Percentiles rank a stretch among this genome's conserved stretches.
phyloP scores from a whole-genome alignment of 768 basidiomycete species.

The Naganishia randhawae region DNA sequence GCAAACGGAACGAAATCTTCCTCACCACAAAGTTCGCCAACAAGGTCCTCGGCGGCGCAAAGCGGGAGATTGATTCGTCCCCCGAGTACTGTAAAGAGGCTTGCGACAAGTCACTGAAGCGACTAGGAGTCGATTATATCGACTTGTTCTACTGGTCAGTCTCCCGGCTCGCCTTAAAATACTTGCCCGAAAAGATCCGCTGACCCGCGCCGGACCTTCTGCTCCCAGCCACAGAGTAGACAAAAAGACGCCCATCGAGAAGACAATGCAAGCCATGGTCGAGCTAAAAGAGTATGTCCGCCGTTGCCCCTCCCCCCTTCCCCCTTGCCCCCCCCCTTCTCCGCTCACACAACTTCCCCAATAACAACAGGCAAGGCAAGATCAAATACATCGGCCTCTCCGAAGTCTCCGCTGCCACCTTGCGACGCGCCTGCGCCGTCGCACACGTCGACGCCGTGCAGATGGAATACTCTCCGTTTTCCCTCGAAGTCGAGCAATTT shows the following conservation, averaged over 20 bases:
- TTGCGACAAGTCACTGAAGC: conserved; percentile 33
- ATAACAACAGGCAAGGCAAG: conserved; percentile 36
- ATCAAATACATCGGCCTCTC: conserved; percentile 46
- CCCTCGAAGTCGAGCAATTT: conserved; percentile 41
- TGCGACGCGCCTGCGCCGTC: conserved; percentile 40
- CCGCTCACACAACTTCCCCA: neutral
- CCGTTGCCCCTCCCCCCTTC: neutral
- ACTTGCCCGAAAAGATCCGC: too few relatives aligned
- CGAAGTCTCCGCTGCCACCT: conserved; percentile 43
- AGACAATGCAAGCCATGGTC: conserved; percentile 41
- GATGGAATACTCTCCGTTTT: conserved; percentile 47
- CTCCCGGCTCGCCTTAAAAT: neutral
- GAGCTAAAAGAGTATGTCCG: conserved; percentile 35
- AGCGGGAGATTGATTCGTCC: conserved; percentile 24
- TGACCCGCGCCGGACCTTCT: too few relatives aligned
- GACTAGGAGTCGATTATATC: conserved; percentile 30
- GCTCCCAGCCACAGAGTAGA: conserved; percentile 40
- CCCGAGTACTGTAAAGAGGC: conserved; percentile 31
- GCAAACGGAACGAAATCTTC: conserved; percentile 33
- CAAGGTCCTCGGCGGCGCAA: conserved; percentile 1
- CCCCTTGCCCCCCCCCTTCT: neutral
- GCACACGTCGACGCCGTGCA: conserved; percentile 43
- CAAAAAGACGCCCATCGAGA: conserved; percentile 41
- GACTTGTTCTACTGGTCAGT: conserved; percentile 36
- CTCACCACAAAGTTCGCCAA: conserved; percentile 40